These are phyloP conservation scores for Litchi chinensis DNA, from an alignment of 345 rosid species.

Conservation along the genomic window DNA sequence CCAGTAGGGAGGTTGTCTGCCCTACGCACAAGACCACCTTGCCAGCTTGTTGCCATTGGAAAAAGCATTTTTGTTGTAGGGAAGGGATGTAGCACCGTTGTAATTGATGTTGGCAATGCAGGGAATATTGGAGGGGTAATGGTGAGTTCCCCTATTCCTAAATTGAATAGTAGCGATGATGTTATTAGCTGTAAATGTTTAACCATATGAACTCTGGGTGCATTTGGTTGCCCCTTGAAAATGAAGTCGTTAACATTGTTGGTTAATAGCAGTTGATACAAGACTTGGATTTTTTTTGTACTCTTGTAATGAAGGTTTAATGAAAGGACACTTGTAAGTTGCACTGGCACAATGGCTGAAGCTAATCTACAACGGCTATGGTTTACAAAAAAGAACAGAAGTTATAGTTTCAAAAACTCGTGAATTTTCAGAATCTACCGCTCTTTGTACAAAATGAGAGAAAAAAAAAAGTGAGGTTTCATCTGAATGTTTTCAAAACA, in stretches of 20 bases:
- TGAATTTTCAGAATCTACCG: too few species aligned
- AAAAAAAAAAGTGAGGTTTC: background rate
- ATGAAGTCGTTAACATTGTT: background rate
- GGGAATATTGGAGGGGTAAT: conserved; percentile 57
- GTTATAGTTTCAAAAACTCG: too few species aligned
- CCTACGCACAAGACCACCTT: conserved; percentile 64
- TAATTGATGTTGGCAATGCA: conserved; percentile 53
- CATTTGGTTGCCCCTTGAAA: background rate
- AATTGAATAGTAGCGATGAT: conserved; percentile 36
- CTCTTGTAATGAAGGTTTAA: background rate
- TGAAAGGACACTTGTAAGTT: background rate
- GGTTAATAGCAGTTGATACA: background rate
- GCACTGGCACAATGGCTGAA: background rate
- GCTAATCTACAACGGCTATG: background rate
- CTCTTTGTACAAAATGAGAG: background rate
- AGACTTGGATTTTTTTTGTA: background rate
- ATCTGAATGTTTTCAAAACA: background rate
- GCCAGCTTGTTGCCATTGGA: conserved; percentile 66
- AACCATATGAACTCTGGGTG: conserved; percentile 37
- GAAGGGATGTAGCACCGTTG: conserved; percentile 67
- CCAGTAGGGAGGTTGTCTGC: conserved; percentile 66
- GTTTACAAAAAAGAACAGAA: background rate
- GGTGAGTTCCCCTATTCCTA: conserved; percentile 69
- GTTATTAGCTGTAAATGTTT: conserved; percentile 59
- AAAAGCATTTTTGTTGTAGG: conserved; percentile 66